Conservation (phyloP, 2,329 filamentous ascomycete genomes). For the Teratosphaeria zuluensis region DNA sequence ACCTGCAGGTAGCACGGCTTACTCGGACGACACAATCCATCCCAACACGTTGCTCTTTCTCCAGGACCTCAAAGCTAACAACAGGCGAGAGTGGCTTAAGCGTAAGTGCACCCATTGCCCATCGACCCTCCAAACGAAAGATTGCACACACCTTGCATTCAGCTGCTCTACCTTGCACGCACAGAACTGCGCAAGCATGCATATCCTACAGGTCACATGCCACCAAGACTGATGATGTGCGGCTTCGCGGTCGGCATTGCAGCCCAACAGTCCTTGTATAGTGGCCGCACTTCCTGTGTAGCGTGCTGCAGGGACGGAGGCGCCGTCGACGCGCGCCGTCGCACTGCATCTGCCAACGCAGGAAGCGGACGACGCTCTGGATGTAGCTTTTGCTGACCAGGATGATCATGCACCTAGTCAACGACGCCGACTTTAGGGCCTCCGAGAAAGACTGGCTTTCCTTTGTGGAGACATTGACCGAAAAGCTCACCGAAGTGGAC, state of each 20-base stretch:
- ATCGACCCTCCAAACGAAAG: neutral
- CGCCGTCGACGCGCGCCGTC: neutral
- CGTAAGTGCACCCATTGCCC: conserved; percentile 32
- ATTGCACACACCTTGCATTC: neutral
- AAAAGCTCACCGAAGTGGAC: conserved; percentile 62
- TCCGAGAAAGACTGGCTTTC: conserved; percentile 72
- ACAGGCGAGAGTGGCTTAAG: conserved; percentile 56
- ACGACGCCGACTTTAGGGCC: conserved; percentile 65
- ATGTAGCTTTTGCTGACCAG: conserved; percentile 7
- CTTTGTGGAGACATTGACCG: conserved; percentile 63
- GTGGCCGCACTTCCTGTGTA: neutral
- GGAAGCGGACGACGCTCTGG: neutral
- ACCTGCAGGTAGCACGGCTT: conserved; percentile 48
- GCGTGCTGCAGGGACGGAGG: neutral
- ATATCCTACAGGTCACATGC: neutral
- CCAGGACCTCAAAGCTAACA: conserved; percentile 49
- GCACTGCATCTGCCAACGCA: conserved; percentile 4
- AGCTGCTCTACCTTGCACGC: neutral
- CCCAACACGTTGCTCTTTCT: conserved; percentile 56
- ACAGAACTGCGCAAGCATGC: neutral
- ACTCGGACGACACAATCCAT: conserved; percentile 49
- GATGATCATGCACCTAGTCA: conserved; percentile 46
- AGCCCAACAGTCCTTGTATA: neutral
- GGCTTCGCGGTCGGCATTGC: neutral
- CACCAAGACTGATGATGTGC: neutral